phyloP scores from a whole-genome alignment of 1,284 basidiomycete species.

The Taiwanofungus camphoratus region DNA sequence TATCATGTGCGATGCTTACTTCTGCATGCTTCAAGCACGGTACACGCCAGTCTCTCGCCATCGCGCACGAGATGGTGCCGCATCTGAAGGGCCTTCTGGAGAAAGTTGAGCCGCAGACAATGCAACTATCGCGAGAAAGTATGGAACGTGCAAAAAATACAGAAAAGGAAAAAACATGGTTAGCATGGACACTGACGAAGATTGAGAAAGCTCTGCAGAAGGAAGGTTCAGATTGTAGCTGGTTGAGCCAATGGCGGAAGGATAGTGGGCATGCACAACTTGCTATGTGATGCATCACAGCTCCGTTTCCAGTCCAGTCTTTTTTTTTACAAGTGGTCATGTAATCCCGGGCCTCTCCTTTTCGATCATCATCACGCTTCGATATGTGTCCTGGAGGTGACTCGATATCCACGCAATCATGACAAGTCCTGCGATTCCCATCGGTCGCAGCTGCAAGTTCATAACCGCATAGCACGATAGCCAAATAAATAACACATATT shows the following conservation, averaged over 20 bases:
- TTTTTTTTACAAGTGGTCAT: too few relatives aligned
- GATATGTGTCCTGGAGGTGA: too few relatives aligned
- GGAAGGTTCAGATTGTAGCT: conserved; percentile 20
- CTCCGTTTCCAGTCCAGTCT: background rate
- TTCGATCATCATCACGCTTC: too few relatives aligned
- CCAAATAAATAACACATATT: too few relatives aligned
- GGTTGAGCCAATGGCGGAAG: conserved; percentile 26
- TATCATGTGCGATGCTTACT: conserved; percentile 50
- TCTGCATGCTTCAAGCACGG: conserved; percentile 41
- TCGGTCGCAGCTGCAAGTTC: too few relatives aligned
- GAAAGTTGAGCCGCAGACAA: conserved; percentile 22
- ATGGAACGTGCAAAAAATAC: conserved; percentile 15
- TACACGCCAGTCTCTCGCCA: conserved; percentile 30
- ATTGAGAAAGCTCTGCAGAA: conserved; percentile 23
- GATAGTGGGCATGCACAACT: conserved; percentile 16
- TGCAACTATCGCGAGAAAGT: conserved; percentile 22
- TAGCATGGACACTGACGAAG: conserved; percentile 23
- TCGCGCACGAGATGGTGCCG: conserved; percentile 40
- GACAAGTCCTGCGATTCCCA: too few relatives aligned
- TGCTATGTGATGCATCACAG: background rate
- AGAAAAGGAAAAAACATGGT: conserved; percentile 26
- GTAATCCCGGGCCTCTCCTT: too few relatives aligned
- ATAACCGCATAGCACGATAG: too few relatives aligned
- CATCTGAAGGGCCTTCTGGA: conserved; percentile 33
- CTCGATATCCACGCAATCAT: too few relatives aligned